Base-by-base conservation (phyloP, 768 basidiomycete species). In the Kwoniella dendrophila region DNA sequence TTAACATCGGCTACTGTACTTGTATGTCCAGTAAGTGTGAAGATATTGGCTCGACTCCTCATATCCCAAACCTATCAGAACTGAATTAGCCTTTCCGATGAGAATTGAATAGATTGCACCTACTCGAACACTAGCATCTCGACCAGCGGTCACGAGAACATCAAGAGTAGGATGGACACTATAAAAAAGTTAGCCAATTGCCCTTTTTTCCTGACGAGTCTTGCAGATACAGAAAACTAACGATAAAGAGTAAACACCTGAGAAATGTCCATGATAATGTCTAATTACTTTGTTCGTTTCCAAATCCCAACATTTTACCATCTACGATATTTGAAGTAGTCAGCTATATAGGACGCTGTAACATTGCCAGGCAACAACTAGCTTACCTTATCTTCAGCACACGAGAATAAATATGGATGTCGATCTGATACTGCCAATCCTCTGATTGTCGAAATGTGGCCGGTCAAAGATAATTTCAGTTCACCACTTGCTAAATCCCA, bases 251-350 rank as follows among this genome's bases (percentile, higher is more conserved):
- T 98, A 98, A n/a, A 99, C 94, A 44, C 96, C 96, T 0, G 94
- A 97, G 22, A 96, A 85, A 78, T 99, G 96, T 1, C 96, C 96
- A 76, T 99, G 96, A 75, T 99, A 98, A 80, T 97, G 93, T 20
- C 96, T 86, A 57, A 99, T 99, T 62, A 98, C 95, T 80, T 98
- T 99, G 83, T 99, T 99, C 27, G 90, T 89, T 79, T 99, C 96
- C 51, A 99, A 81, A 73, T 99, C 96, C 96, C 96, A 98, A 71
- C 96, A 98, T 82, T 97, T 98, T 34, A 99, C 96, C 96, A 97
- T 98, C 92, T 96, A 75, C 14, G 20, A 32, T 30, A 16, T 30
- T 3, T 14, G 52, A 41, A 26, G 27, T n/a, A 18, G 30, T 48
- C n/a, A 48, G 56, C 56, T 32, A 18, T 6, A 22, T 48, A 10